A percentile compares a stretch with the other conserved stretches of the same genome.
These are phyloP conservation scores for Salinomyces thailandicus DNA, from an alignment of 2,329 filamentous ascomycete species.

Conservation along the genomic window DNA sequence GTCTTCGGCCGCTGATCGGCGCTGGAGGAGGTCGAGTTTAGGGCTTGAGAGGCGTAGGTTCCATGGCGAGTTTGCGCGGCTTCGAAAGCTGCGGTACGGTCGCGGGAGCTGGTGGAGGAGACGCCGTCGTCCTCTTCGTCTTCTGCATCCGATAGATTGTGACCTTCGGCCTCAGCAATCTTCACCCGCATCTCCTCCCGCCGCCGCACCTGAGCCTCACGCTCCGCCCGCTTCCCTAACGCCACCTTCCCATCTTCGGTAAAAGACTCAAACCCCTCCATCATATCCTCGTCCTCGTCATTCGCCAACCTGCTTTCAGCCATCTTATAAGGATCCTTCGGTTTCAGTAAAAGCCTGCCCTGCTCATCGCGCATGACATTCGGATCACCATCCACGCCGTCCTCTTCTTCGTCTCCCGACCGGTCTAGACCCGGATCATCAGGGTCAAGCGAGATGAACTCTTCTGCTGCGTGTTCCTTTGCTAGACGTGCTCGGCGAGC, in stretches of 20 bases:
- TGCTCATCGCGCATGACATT: slow-evolving; percentile 31
- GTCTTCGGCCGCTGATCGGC: slow-evolving; percentile 41
- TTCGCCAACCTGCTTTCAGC: slow-evolving; percentile 59
- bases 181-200: slow-evolving; percentile 62
- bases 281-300: slow-evolving; percentile 76
- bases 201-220: slow-evolving; percentile 57
- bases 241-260: slow-evolving; percentile 60
- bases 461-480: slow-evolving; percentile 45
- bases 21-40: slow-evolving; percentile 9
- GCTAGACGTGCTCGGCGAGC: slow-evolving; percentile 74
- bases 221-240: slow-evolving; percentile 68
- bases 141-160: slow-evolving; percentile 15
- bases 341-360: slow-evolving; percentile 36
- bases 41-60: slow-evolving; percentile 51
- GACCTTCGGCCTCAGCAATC: slow-evolving; percentile 57
- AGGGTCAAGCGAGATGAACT: slow-evolving; percentile 55
- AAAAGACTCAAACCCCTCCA: slow-evolving; percentile 87
- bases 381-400: slow-evolving; percentile 32
- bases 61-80: slow-evolving; percentile 75
- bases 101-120: slow-evolving; percentile 44
- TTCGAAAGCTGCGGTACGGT: slow-evolving; percentile 70
- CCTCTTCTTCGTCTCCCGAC: slow-evolving; percentile 9
- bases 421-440: slow-evolving; percentile 39
- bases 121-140: slow-evolving; percentile 46
- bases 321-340: slow-evolving; percentile 48